Base-by-base conservation (phyloP, 2,329 filamentous ascomycete species). In the Penicillium sp. region DNA sequence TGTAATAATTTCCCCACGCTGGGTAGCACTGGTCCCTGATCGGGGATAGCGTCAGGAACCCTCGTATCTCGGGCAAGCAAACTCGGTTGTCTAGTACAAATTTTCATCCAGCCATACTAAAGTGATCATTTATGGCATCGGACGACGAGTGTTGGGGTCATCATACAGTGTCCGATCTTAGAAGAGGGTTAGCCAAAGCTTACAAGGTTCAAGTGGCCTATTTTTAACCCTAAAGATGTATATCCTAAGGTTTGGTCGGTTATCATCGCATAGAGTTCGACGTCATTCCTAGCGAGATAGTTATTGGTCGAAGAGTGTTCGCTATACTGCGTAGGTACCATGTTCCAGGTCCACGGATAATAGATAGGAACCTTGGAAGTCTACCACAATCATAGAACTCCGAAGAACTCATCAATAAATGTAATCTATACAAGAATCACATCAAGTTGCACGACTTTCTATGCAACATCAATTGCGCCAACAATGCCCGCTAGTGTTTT, bases 41-140 rank as follows among this genome's bases (percentile, higher is more conserved):
- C 22, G 28, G 38, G 44, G 29, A 42, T 50, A 50, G 48, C 40
- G 40, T 26, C 48, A 50, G 48, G 48, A 24, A 50, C 44, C 42
- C 24, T 40, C 14, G 31, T 34, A 34, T 34, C 16, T 9, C 14
- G 16, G 16, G 14, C 11, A 23, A 38, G 18, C 31, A 16, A 31
- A 11, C 2, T 3, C 14, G 18, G 26, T 31, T 38, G 20, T 38
- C 16, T 13, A 26, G 3, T 32, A 24, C 29, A 14, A 44, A 32
- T 34, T 10, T 6, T 18, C 16, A 5, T 9, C 14, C 18, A 3
- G 18, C 16, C 4, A 16, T 9, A 10, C 16, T 20, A 2, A 2
- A 11, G 18, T 11, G 4, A 3, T 6, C 16, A 11, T 5, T 24
- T 14, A 8, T 24, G 8, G 11, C 8, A 14, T 38, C 10, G 26